Base-by-base conservation (phyloP, 768 basidiomycete species). In the Cystofilobasidium macerans region DNA sequence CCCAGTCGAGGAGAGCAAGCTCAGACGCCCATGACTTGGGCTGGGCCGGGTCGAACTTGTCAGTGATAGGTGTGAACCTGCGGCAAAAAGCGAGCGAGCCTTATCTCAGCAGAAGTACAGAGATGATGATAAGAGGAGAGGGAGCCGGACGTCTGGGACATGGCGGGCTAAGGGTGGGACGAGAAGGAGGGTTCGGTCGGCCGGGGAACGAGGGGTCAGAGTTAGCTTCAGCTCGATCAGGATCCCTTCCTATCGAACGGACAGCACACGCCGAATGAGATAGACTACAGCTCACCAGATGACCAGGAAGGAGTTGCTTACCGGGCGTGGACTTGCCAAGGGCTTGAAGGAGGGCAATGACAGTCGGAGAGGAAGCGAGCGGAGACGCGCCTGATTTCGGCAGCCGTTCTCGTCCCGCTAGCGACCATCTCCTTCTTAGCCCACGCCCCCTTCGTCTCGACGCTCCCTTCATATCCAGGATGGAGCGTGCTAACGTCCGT, bases 1-100 rank as follows among this genome's bases (percentile, higher is more conserved):
- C 62, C 62, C 62, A 62, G 45, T 62, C 62, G 24, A 62, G 51
- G 20, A 62, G 43, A 16, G 62, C 62, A 20, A 62, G 47, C 33
- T 62, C 62, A 18, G 48, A 53, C 20, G 62, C 62, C 62, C 62
- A 62, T n/a, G 62, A 62, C n/a, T 45, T 42, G 45, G 62, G 62
- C 30, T 62, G 43, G 36, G 28, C 32, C 5, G 35, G 43, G 48
- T 38, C 47, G 36, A 40, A 40, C 26, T 47, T 53, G 26, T 26
- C 18, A n/a, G n/a, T n/a, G 18, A 32, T 38, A 20, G 62, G 62
- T 13, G 62, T 62, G 51, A 62, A 62, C 26, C 62, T 62, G 38
- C n/a, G n/a, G n/a, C n/a, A n/a, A n/a, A n/a, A n/a, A n/a, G n/a
- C n/a, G n/a, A 22, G 22, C n/a, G 30, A 7, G 1, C 8, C 22